Evolutionary conservation across 768 basidiomycete species (phyloP).

Genomic region (Candolleomyces efflorescens): DNA sequence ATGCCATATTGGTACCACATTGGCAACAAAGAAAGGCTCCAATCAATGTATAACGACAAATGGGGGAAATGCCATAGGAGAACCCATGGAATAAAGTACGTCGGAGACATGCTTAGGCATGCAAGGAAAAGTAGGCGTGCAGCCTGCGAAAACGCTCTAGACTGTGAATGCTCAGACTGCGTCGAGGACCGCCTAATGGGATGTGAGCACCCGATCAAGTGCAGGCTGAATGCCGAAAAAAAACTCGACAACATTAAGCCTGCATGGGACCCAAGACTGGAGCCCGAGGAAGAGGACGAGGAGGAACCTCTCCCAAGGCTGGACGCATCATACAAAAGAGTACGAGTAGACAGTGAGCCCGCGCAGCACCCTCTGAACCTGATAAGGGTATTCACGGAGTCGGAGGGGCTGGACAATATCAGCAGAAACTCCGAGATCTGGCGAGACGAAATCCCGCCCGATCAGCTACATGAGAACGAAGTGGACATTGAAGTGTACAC

Average conservation of each 20-base stretch:
- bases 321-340: too few species aligned
- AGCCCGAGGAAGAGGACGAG: not conserved
- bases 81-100: too few species aligned
- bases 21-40: too few species aligned
- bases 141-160: too few species aligned
- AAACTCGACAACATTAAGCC: not conserved
- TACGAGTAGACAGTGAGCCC: too few species aligned
- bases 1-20: constrained; percentile 1
- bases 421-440: not conserved
- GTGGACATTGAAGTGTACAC: not conserved
- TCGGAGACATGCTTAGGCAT: too few species aligned
- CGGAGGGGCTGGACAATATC: too few species aligned
- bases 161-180: not conserved
- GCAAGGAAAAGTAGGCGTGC: too few species aligned
- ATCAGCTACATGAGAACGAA: not conserved
- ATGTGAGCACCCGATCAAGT: not conserved
- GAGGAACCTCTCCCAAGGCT: not conserved
- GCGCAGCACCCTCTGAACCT: too few species aligned
- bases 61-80: too few species aligned
- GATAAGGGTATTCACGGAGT: too few species aligned
- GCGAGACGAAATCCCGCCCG: not conserved
- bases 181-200: not conserved
- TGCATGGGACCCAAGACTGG: not conserved
- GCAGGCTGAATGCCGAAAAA: not conserved
- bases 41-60: not conserved